Conservation (phyloP, 2,329 filamentous ascomycete genomes). For the Pseudogymnoascus sp. region DNA sequence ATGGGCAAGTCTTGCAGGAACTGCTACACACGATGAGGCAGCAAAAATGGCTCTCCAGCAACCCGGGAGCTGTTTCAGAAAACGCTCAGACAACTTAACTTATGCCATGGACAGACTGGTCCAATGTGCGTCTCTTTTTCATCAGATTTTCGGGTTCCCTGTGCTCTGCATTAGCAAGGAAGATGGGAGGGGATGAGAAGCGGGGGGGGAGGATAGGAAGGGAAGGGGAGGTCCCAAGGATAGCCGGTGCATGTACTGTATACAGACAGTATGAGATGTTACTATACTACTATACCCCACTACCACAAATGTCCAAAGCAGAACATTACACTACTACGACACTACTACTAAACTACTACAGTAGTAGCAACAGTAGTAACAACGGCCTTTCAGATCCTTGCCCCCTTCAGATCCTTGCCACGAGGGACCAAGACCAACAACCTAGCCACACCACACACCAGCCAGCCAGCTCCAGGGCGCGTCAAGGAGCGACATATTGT, state of each 20-base stretch:
- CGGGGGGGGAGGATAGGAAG: too few relatives aligned
- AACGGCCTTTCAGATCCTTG: not conserved
- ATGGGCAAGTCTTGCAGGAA: not conserved
- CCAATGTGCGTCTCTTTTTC: not conserved
- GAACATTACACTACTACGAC: not conserved
- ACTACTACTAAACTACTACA: not conserved
- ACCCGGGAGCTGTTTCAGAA: not conserved
- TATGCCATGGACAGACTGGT: not conserved
- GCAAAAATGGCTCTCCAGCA: not conserved
- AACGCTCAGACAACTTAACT: not conserved
- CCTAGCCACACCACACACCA: too few relatives aligned
- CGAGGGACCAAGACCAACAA: not conserved
- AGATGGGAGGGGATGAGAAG: not conserved
- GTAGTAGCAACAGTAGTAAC: not conserved
- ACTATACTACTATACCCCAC: not conserved
- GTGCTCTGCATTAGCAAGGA: not conserved
- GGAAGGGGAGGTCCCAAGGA: not conserved
- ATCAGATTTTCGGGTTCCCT: not conserved
- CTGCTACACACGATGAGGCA: not conserved
- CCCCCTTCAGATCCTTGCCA: not conserved
- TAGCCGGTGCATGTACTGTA: not conserved
- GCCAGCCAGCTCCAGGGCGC: not conserved
- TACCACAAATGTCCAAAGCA: not conserved
- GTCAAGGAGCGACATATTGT: too few relatives aligned
- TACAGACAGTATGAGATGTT: not conserved